These are phyloP conservation scores for Syzygium aqueum DNA, from an alignment of 345 rosid genomes.

Conservation along the genomic window DNA sequence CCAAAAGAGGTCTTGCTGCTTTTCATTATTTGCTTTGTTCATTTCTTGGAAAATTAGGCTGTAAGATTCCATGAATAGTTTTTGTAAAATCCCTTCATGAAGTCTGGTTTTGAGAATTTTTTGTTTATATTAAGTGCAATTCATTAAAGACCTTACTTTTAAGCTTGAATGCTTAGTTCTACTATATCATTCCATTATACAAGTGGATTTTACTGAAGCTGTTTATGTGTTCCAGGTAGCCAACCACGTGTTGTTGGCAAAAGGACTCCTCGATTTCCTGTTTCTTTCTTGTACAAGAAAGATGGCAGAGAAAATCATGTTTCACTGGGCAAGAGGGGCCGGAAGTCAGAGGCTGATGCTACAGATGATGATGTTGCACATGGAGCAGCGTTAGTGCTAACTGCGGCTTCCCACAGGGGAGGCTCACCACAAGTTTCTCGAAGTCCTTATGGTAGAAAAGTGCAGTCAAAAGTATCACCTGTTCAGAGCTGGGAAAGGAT, in stretches of 20 bases:
- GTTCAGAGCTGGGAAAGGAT: conserved; percentile 52
- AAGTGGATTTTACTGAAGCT: conserved; percentile 5
- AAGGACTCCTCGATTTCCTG: conserved; percentile 96
- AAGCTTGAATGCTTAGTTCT: background rate
- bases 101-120: background rate
- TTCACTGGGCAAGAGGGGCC: conserved; percentile 37
- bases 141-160: background rate
- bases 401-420: conserved; percentile 57
- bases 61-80: background rate
- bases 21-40: background rate
- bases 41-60: background rate
- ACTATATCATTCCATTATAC: background rate
- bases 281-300: conserved; percentile 38
- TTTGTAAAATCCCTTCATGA: background rate
- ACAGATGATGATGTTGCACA: conserved; percentile 62
- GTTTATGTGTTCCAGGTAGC: conserved; percentile 34
- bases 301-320: conserved; percentile 35
- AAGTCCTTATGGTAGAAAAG: conserved; percentile 30
- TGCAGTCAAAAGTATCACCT: conserved; percentile 37
- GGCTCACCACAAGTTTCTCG: conserved; percentile 56
- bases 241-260: conserved; percentile 79
- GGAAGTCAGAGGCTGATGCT: conserved; percentile 33
- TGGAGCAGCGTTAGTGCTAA: conserved; percentile 62
- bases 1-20: background rate
- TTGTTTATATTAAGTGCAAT: background rate